Evolutionary conservation across 257 asterid species (phyloP), one percentile per base, ranked within the genome.

Genomic region (Oldenlandia corymbosa): DNA sequence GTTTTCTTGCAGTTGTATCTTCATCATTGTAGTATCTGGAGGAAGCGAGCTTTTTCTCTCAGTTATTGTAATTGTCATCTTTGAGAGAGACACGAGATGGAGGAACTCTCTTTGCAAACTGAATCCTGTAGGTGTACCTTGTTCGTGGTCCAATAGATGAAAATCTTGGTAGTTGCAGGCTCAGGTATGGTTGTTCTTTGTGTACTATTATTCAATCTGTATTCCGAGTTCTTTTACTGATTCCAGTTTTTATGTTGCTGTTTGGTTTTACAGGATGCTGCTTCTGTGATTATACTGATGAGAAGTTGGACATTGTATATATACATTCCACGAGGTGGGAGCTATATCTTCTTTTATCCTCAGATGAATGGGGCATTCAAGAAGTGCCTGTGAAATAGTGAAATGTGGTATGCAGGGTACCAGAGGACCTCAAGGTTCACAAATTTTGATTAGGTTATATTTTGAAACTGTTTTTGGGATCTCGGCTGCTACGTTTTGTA

Each of bases 121-220:
- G 58, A 34, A 48, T 24, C 45, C 39, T 46, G 48, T 66, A 50
- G 12, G 30, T 42, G 64, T 55, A 32, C 11, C 63, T 54, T 37
- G 55, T 27, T 39, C 56, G 43, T 42, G 55, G 18, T 55, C 48
- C 48, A 30, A 31, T 52, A 32, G 60, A 48, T 50, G 9, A 48
- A 2, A 41, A 46, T 52, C 14, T 23, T 45, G 11, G 49, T 3
- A 62, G 56, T 52, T n/a, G 30, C 56, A n/a, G 47, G 36, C 28
- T 69, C 49, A 52, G 73, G 73, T 69, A 61, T 39, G 10, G 34
- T 2, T 34, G 43, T 24, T 50, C 50, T 20, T 12, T 48, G 11
- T 39, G 14, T 49, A 49, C 21, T 37, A 18, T 26, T 32, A 10
- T 3, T 21, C 1, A 32, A 2, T 13, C 0, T 49, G 10, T 49